A percentile compares a stretch with the other conserved stretches of the same genome.
Conservation (phyloP, 495 filamentous ascomycete genomes). For the Penicillium desertorum region DNA sequence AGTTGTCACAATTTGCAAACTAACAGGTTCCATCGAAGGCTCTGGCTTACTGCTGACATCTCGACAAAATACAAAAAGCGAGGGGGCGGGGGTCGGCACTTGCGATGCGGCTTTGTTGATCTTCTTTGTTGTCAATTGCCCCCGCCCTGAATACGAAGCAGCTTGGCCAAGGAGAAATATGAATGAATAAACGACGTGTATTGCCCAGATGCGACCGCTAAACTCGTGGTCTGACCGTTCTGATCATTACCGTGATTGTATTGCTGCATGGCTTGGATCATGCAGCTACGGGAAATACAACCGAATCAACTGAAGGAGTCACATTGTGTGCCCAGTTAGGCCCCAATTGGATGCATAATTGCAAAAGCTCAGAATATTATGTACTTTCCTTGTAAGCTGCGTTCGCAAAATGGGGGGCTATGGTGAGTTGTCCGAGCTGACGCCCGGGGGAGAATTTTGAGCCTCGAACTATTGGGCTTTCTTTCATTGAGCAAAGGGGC, state of each 20-base stretch:
- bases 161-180: background rate
- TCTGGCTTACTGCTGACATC: background rate
- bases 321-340: background rate
- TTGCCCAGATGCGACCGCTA: background rate
- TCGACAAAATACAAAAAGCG: background rate
- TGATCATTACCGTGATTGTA: background rate
- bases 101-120: background rate
- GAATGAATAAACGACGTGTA: background rate
- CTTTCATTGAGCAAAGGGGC: conserved; percentile 8
- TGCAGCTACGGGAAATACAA: background rate
- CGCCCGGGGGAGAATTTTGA: background rate
- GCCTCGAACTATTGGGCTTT: background rate
- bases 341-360: background rate
- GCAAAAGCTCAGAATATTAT: background rate
- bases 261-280: background rate
- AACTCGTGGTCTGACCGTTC: background rate
- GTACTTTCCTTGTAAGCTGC: background rate
- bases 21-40: background rate
- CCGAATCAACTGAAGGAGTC: background rate
- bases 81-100: background rate
- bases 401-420: background rate
- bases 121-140: conserved; percentile 2
- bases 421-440: background rate
- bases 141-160: conserved; percentile 1
- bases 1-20: background rate